These are phyloP conservation scores for Penicillium thymicola DNA, from an alignment of 2,329 filamentous ascomycete species.

Conservation along the genomic window DNA sequence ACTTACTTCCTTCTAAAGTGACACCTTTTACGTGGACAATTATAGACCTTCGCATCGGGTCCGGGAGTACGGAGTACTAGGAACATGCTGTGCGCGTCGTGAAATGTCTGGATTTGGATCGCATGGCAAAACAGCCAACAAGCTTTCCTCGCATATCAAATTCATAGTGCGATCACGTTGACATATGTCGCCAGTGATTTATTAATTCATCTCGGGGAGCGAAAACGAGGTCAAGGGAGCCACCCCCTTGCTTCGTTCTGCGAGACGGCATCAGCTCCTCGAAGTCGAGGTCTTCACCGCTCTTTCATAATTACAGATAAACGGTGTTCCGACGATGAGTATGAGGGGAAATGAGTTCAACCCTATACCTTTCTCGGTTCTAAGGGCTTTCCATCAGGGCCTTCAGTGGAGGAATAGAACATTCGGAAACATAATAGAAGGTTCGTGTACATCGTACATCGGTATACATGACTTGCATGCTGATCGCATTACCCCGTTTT, in stretches of 20 bases:
- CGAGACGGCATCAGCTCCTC: conserved; percentile 19
- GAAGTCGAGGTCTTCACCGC: conserved; percentile 17
- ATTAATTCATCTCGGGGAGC: not conserved
- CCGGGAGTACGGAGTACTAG: not conserved
- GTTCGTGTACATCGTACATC: not conserved
- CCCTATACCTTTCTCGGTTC: not conserved
- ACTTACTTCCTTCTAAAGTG: not conserved
- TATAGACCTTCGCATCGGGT: not conserved
- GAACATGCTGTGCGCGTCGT: not conserved
- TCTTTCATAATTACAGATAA: conserved; percentile 9
- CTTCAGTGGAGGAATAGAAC: not conserved
- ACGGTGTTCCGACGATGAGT: not conserved
- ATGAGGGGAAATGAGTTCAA: not conserved
- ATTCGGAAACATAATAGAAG: not conserved
- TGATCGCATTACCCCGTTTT: not conserved
- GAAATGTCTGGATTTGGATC: conserved; percentile 1
- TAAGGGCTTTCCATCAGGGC: not conserved
- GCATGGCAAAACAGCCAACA: not conserved
- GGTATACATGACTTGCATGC: conserved; percentile 7
- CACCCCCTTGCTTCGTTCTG: conserved; percentile 20
- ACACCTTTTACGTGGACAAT: not conserved
- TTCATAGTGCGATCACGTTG: not conserved
- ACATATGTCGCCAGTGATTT: not conserved
- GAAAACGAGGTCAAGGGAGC: conserved; percentile 2
- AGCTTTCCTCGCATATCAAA: conserved; percentile 8